phyloP scores from a whole-genome alignment of 163 green algal genomes.

The Scenedesmus sp. region DNA sequence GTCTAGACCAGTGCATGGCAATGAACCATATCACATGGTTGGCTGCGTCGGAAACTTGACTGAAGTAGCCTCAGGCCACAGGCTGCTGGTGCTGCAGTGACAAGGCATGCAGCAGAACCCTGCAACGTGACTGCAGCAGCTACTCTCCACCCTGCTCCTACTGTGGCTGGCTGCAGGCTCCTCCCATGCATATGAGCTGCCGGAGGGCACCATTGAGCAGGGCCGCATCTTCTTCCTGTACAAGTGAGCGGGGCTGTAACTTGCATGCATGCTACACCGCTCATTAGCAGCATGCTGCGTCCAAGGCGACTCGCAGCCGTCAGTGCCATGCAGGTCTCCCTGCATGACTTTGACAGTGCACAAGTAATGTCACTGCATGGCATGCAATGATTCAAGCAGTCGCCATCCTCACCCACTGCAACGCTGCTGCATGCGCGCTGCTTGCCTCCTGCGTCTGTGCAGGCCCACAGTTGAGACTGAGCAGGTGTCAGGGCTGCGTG shows the following conservation, averaged over 20 bases:
- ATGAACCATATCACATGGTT: background rate
- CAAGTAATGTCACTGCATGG: background rate
- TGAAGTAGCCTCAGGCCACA: background rate
- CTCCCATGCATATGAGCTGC: background rate
- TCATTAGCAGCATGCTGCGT: background rate
- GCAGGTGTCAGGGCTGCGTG: constrained; percentile 9
- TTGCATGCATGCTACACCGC: background rate
- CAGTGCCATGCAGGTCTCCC: background rate
- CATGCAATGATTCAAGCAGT: background rate
- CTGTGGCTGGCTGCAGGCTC: background rate
- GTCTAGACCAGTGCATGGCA: background rate
- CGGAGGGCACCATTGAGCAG: constrained; percentile 32
- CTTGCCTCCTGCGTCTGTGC: background rate
- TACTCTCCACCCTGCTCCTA: background rate
- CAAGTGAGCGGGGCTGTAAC: constrained; percentile 14
- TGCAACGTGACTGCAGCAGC: background rate
- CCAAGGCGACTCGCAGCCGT: no score
- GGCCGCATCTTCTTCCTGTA: constrained; percentile 43
- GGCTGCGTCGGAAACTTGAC: no score
- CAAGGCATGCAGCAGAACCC: background rate
- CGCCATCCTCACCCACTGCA: background rate
- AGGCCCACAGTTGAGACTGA: background rate
- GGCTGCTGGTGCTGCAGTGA: background rate
- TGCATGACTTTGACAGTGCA: background rate
- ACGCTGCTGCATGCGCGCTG: background rate